Evolutionary conservation across 768 basidiomycete species (phyloP).

Genomic region (Neoboletus magnificus): DNA sequence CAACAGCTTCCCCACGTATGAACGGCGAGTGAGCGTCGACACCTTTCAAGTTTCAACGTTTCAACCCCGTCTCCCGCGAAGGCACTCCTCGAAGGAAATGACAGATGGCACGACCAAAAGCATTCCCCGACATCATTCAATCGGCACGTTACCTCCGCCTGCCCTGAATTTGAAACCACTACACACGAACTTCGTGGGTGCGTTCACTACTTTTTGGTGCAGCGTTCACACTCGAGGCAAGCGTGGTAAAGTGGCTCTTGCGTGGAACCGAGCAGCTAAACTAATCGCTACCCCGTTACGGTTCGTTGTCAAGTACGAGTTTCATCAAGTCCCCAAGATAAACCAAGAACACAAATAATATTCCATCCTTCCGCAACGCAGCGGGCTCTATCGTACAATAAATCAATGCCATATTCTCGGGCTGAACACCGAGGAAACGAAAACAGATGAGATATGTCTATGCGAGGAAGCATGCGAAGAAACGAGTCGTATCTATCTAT

Average conservation of each 20-base stretch:
- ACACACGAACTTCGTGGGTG: slow-evolving; percentile 10
- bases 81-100: neutral
- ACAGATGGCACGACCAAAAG: neutral
- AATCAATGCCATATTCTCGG: slow-evolving; percentile 35
- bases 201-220: neutral
- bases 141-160: neutral
- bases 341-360: slow-evolving; percentile 30
- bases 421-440: slow-evolving; percentile 5
- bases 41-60: too few relatives aligned
- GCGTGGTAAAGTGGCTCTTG: neutral
- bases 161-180: neutral
- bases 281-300: slow-evolving; percentile 4
- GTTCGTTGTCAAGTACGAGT: slow-evolving; percentile 9
- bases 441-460: slow-evolving; percentile 25
- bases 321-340: slow-evolving; percentile 4
- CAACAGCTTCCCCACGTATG: neutral
- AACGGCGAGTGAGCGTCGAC: neutral
- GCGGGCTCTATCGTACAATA: slow-evolving; percentile 34
- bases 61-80: slow-evolving; percentile 19
- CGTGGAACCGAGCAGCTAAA: neutral
- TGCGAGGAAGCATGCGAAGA: slow-evolving; percentile 27
- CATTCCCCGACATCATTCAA: neutral
- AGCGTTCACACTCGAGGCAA: neutral
- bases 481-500: slow-evolving; percentile 30
- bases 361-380: slow-evolving; percentile 30